Evolutionary conservation across 345 rosid species (phyloP).

Genomic region (Hevea brasiliensis): DNA sequence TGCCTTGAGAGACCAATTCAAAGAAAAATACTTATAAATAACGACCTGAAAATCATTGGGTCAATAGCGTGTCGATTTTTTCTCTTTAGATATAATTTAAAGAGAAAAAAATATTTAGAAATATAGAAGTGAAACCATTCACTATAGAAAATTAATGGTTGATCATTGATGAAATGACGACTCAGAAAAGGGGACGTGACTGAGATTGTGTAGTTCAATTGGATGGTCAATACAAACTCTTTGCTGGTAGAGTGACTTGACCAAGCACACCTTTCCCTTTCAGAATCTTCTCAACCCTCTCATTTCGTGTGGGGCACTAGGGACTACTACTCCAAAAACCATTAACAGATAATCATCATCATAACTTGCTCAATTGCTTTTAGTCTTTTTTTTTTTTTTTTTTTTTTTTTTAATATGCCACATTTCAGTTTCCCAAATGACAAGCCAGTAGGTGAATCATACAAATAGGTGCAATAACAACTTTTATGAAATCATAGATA

Average conservation of each 20-base stretch:
- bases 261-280: slow-evolving; percentile 14
- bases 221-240: slow-evolving; percentile 36
- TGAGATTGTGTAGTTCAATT: slow-evolving; percentile 15
- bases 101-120: no score
- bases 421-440: no score
- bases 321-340: slow-evolving; percentile 4
- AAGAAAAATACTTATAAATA: neutral
- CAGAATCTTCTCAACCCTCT: slow-evolving; percentile 28
- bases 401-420: no score
- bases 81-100: no score
- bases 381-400: no score
- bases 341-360: neutral
- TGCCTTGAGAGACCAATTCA: neutral
- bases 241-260: slow-evolving; percentile 23
- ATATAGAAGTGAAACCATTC: no score
- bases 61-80: no score
- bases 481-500: neutral
- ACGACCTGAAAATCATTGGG: no score
- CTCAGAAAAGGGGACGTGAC: neutral
- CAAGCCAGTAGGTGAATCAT: neutral
- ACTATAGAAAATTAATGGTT: no score
- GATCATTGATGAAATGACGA: slow-evolving; percentile 18
- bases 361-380: no score
- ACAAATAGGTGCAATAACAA: neutral
- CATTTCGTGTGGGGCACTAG: neutral